Evolutionary conservation across 768 basidiomycete species (phyloP), one percentile per base, ranked within the genome.

Genomic region (Pulveroboletus sp.): DNA sequence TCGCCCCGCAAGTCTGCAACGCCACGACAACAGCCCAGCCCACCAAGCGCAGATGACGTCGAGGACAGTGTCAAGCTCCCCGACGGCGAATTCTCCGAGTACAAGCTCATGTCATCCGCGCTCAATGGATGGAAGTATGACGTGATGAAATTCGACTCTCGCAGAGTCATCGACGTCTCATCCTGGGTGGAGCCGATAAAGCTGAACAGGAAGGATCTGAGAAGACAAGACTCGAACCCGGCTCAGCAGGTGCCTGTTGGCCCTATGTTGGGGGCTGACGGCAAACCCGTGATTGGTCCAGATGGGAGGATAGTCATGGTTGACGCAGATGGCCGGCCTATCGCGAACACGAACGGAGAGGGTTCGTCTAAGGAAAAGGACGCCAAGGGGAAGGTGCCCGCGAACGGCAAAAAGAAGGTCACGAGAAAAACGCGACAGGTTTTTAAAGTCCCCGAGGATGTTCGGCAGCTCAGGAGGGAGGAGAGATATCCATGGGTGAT

Each of bases 401-500:
- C 51, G 7, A 78, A 75, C 46, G 76, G 73, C 53, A 88, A 84
- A 77, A 87, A 83, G 70, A 77, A 83, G 60, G 83, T 86, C 71
- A 77, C 82, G 80, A 89, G 79, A 81, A 93, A 84, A 79, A 93
- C 73, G 57, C 80, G 66, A 72, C 91, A 83, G 72, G 88, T 93
- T 17, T 92, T 85, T 70, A 78, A 82, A 53, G 85, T 92, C 2
- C 81, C 87, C 0, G 89, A 93, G 48, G 84, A 84, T 35, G 75
- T 80, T 44, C 73, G 90, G 57, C 85, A 89, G 69, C 73, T 93
- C 59, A 75, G 87, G 66, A 79, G 78, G 61, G 92, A 94, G 70
- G 92, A 94, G 70, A 74, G 88, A 55, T 89, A 88, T 67, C 92
- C 92, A 3, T 94, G 92, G 92, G 86, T 94, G 35, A 80, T 93